Evolutionary conservation across 2,329 filamentous ascomycete species (phyloP).

Genomic region (Spiromastix sp.): DNA sequence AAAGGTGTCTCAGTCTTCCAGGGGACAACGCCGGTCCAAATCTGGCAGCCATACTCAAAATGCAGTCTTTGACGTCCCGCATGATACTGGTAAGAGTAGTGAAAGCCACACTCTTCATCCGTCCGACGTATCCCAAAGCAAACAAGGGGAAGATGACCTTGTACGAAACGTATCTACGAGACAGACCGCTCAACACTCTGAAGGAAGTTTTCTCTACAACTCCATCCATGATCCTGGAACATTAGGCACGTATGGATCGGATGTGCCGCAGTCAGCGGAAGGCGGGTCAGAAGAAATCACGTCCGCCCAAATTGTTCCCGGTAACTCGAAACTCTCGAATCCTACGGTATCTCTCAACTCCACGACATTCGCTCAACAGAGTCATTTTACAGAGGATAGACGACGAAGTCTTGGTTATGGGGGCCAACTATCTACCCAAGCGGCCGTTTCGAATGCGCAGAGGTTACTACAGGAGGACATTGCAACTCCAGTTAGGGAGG

Average conservation of each 20-base stretch:
- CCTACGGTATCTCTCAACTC: constrained; percentile 29
- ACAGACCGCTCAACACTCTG: no score
- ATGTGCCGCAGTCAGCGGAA: constrained; percentile 3
- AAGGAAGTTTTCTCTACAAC: not conserved
- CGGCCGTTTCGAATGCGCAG: constrained; percentile 28
- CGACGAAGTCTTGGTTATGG: constrained; percentile 18
- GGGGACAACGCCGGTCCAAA: no score
- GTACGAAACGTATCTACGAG: no score
- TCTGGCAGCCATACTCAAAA: no score
- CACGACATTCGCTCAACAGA: constrained; percentile 21
- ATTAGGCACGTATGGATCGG: constrained; percentile 8
- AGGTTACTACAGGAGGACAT: constrained; percentile 30
- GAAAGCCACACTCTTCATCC: no score
- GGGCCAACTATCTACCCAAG: constrained; percentile 29
- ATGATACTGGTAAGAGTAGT: no score
- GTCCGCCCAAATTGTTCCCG: constrained; percentile 27
- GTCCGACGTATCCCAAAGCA: no score
- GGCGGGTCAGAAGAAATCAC: constrained; percentile 22
- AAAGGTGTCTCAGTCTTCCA: no score
- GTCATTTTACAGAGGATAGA: constrained; percentile 13
- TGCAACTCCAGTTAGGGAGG: constrained; percentile 17
- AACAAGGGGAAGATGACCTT: no score
- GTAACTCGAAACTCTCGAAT: constrained; percentile 19
- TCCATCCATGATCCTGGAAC: constrained; percentile 1
- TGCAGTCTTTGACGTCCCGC: no score